Evolutionary conservation across 768 basidiomycete genomes (phyloP), one percentile per base, ranked within the genome.

Genomic region (Paxillus rubicundulus): DNA sequence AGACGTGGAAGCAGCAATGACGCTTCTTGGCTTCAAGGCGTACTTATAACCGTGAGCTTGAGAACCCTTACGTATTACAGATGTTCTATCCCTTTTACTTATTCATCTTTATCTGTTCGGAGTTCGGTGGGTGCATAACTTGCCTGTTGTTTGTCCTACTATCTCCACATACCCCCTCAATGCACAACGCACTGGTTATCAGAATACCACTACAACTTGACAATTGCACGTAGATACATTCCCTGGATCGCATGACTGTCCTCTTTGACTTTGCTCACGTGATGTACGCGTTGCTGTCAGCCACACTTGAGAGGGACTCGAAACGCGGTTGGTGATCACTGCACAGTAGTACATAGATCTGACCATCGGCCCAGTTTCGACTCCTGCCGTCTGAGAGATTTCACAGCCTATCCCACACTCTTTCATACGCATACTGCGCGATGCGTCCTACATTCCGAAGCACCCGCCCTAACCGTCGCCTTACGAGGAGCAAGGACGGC

Each of bases 1-100:
- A 50, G 71, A 72, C 14, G 68, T 72, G 18, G 71, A 72, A 50
- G 71, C 72, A 0, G 71, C 71, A 21, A 67, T 72, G 54, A 66
- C 67, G 1, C 70, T 72, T 9, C 57, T 72, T 32, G 71, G 61
- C 32, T 74, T 72, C 56, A 70, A 64, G 52, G 58, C 49, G 37
- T 36, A 57, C 10, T 61, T 42, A 42, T 62, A 45, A 55, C 21
- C 5, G 24, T 38, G 18, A 33, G 10, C 32, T 43, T 36, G 8
- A 36, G 2, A 24, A 24, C 24, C 5, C 24, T 5, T 6, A 24
- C 50, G 53, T 50, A 9, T 30, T 8, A 30, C 7, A 30, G 9
- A 30, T 55, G 50, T 60, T 54, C 55, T 58, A 60, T 59, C 54
- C 46, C 27, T 47, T 34, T 24, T 57, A 59, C 45, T 69, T 70